phyloP scores from a whole-genome alignment of 352 stramenopile genomes.

The Pythium grandisporangium region DNA sequence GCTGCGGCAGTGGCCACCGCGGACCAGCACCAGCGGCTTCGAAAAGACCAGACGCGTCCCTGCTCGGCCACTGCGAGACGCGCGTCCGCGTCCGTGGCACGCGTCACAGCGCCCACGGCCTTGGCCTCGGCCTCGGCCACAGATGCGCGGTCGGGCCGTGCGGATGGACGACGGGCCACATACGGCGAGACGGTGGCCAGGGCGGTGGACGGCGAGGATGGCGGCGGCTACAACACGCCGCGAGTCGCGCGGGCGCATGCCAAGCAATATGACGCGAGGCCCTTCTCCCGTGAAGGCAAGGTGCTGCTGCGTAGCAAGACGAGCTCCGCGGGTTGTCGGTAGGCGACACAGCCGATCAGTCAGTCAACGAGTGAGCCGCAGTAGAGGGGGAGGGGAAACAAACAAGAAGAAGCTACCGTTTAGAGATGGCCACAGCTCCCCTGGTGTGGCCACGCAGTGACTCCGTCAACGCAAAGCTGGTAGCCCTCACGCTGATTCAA shows the following conservation, averaged over 20 bases:
- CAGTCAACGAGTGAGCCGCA: too few relatives aligned
- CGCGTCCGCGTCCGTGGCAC: neutral
- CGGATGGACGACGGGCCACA: slow-evolving; percentile 28
- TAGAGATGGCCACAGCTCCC: too few relatives aligned
- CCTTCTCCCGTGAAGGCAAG: slow-evolving; percentile 33
- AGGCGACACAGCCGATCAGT: too few relatives aligned
- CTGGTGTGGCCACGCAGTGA: too few relatives aligned
- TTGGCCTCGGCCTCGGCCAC: too few relatives aligned
- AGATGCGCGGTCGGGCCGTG: slow-evolving; percentile 1
- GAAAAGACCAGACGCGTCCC: slow-evolving; percentile 19
- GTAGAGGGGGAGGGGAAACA: too few relatives aligned
- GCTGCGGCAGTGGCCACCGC: slow-evolving; percentile 6
- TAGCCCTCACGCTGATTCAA: too few relatives aligned
- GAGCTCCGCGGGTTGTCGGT: slow-evolving; percentile 26
- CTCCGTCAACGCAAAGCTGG: too few relatives aligned
- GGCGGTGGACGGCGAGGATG: slow-evolving; percentile 2
- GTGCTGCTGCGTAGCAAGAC: slow-evolving; percentile 42
- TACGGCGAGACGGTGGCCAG: slow-evolving; percentile 17
- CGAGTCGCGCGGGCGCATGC: slow-evolving; percentile 41
- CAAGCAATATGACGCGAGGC: slow-evolving; percentile 49
- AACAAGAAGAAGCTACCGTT: too few relatives aligned
- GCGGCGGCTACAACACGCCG: slow-evolving; percentile 13
- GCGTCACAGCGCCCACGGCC: neutral
- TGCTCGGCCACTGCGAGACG: slow-evolving; percentile 1
- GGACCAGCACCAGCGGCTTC: slow-evolving; percentile 13